phyloP scores from a whole-genome alignment of 345 rosid species.

The Salix koriyanagi region DNA sequence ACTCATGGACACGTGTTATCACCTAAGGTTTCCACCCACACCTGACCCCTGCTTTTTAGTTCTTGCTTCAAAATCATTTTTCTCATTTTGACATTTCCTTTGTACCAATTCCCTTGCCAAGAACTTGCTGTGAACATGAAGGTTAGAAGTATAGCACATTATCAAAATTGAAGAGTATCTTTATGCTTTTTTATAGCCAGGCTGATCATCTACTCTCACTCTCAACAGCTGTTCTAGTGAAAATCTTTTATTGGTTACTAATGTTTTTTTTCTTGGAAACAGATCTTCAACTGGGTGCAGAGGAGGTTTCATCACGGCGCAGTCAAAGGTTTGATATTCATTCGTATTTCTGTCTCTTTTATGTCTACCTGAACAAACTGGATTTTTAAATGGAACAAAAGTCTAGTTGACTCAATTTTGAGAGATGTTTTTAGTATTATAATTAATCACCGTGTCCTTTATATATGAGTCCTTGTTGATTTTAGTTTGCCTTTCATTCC shows the following conservation, averaged over 20 bases:
- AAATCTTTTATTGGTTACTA: not conserved
- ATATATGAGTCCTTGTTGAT: not conserved
- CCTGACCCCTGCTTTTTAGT: constrained; percentile 11
- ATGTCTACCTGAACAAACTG: not conserved
- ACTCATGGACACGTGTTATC: constrained; percentile 34
- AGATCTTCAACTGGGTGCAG: constrained; percentile 94
- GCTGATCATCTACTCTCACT: not conserved
- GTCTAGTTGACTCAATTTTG: not conserved
- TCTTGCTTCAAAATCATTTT: constrained; percentile 3
- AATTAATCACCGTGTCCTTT: not conserved
- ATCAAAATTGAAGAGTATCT: not conserved
- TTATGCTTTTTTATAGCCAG: not conserved
- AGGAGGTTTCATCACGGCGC: constrained; percentile 56
- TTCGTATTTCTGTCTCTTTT: not conserved
- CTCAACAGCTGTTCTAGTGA: not conserved
- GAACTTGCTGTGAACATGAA: constrained; percentile 38
- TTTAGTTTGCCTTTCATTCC: not conserved
- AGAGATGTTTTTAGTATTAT: not conserved
- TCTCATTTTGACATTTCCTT: constrained; percentile 13
- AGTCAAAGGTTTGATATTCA: constrained; percentile 49
- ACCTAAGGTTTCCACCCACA: constrained; percentile 12
- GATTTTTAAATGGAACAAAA: not conserved
- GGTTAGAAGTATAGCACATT: constrained; percentile 27
- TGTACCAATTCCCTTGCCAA: constrained; percentile 16
- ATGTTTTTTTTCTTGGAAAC: constrained; percentile 13